Base-by-base conservation (phyloP, 345 rosid species). In the Camelina neglecta region DNA sequence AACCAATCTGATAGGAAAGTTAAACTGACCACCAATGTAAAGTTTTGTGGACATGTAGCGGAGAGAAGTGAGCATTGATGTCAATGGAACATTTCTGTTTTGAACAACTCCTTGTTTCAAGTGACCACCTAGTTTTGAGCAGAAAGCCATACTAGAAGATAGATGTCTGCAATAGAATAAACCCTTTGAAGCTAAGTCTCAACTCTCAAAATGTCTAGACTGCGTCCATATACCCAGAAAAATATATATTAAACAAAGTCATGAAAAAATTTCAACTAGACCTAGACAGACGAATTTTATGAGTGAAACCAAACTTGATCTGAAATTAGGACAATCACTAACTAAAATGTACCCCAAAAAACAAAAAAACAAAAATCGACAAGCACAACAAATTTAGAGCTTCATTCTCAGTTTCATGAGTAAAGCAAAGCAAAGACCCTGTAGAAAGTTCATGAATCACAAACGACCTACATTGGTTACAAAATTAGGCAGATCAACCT, bases 11-110 rank as follows among this genome's bases (percentile, higher is more conserved):
- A 50, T 10, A 68, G 1, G 4, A 2, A 66, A 8, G 10, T 23
- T 29, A 31, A 2, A 58, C 58, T 60, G 84, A 90, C 98, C 98
- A 84, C 96, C 95, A 58, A 93, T 24, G 47, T 86, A 93, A 48
- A 93, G 90, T 75, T 85, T 90, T 63, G 93, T 83, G 82, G 86
- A 76, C 79, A 71, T 62, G 75, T 47, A 61, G 3, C 92, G 91
- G 53, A 86, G 68, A 54, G 94, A 76, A 77, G 72, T 80, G 7
- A 88, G 71, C 85, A 91, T 68, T 16, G 90, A 83, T 26, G 86
- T 56, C 45, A 79, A n/a, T 16, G 85, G 80, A 57, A 50, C 78
- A 76, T 75, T 80, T 55, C 81, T 83, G 68, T 79, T 88, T 49
- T 33, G 71, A 8, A 4, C 2, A 24, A 50, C 8, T 9, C 51